phyloP scores from a whole-genome alignment of 1,139 yeast species.

The Chernovozyma sophiae-reginae region DNA sequence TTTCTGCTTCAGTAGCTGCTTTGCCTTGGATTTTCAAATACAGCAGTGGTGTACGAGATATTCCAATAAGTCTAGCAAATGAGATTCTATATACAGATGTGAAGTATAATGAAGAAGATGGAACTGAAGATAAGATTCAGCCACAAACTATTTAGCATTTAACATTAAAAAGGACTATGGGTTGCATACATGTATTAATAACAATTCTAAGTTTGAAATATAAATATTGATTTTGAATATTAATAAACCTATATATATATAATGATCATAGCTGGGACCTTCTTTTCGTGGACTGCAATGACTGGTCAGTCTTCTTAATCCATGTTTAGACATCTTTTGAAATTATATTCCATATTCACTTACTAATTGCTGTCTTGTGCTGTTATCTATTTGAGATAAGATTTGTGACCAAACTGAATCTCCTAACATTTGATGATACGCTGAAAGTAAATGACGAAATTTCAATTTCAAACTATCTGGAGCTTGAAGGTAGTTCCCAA shows the following conservation, averaged over 20 bases:
- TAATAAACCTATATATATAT: too few species aligned
- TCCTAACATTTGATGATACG: conserved; percentile 50
- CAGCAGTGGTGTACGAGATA: conserved; percentile 81
- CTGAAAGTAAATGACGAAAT: conserved; percentile 42
- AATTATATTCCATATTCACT: conserved; percentile 5
- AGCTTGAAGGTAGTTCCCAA: conserved; percentile 58
- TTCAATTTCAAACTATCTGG: conserved; percentile 39
- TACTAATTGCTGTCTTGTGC: conserved; percentile 22
- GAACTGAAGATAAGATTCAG: not conserved
- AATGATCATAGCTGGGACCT: too few species aligned
- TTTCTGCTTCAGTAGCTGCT: conserved; percentile 14
- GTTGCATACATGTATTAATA: too few species aligned
- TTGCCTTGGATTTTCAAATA: conserved; percentile 44
- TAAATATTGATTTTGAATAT: too few species aligned
- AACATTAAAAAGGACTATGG: too few species aligned
- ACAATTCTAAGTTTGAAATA: too few species aligned
- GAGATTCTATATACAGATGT: conserved; percentile 49
- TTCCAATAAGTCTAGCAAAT: conserved; percentile 71
- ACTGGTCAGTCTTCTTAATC: conserved; percentile 24
- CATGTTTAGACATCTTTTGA: too few species aligned
- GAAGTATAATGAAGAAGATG: not conserved
- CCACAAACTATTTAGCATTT: too few species aligned
- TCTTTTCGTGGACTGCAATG: conserved; percentile 5
- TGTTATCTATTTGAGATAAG: conserved; percentile 29
- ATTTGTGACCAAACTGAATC: conserved; percentile 33